phyloP scores from a whole-genome alignment of 164 flowering plant species.

The Echeveria elegans region DNA sequence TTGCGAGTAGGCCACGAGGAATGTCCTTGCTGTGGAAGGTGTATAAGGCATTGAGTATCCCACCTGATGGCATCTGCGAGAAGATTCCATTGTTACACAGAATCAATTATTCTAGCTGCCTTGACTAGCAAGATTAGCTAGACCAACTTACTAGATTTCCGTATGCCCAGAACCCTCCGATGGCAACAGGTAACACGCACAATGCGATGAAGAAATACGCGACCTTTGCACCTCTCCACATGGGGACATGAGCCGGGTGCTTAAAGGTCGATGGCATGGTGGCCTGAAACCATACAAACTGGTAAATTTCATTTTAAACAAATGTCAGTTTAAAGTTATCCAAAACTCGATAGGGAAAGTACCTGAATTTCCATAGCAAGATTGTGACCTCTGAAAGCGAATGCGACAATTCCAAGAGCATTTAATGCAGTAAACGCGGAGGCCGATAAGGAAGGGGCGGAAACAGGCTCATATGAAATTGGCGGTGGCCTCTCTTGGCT shows the following conservation, averaged over 20 bases:
- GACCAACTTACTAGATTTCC: constrained; percentile 77
- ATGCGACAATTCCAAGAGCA: constrained; percentile 91
- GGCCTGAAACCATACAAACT: constrained; percentile 35
- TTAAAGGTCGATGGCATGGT: constrained; percentile 99
- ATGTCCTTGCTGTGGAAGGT: constrained; percentile 81
- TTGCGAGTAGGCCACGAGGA: constrained; percentile 81
- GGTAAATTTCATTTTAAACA: not conserved
- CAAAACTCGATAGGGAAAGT: not conserved
- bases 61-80: constrained; percentile 88
- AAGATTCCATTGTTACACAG: not conserved
- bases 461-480: constrained; percentile 69
- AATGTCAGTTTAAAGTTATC: not conserved
- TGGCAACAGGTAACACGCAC: constrained; percentile 91
- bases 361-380: constrained; percentile 96
- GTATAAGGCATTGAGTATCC: constrained; percentile 72
- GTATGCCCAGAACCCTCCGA: constrained; percentile 98
- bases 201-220: constrained; percentile 89
- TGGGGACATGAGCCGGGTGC: constrained; percentile 96
- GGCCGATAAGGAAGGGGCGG: constrained; percentile 49
- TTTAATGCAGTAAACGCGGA: constrained; percentile 65
- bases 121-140: not conserved
- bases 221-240: constrained; percentile 99
- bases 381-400: constrained; percentile 95
- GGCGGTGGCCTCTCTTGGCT: constrained; percentile 82
- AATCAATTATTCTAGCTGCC: not conserved